Evolutionary conservation across 768 basidiomycete species (phyloP).

Genomic region (Lanmaoa pseudosensibilis): DNA sequence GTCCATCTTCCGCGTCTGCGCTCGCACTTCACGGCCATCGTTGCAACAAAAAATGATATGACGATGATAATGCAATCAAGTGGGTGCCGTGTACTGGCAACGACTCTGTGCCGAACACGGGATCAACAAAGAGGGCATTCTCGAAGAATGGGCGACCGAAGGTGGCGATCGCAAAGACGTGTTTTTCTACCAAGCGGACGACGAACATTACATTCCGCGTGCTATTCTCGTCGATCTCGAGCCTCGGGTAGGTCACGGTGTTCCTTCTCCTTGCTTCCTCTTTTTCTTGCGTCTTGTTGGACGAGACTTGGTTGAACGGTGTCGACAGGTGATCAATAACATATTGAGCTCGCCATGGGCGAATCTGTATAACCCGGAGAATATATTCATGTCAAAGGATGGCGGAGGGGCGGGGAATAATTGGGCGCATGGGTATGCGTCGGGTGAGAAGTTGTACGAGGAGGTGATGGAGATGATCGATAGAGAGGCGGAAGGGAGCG

Average conservation of each 20-base stretch:
- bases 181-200: slow-evolving; percentile 99
- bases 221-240: slow-evolving; percentile 96
- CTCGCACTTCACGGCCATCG: not conserved
- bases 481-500: slow-evolving; percentile 95
- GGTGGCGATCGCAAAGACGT: slow-evolving; percentile 97
- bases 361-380: slow-evolving; percentile 92
- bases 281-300: not conserved
- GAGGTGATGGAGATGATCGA: slow-evolving; percentile 99
- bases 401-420: slow-evolving; percentile 99
- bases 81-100: slow-evolving; percentile 98
- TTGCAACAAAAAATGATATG: not conserved
- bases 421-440: slow-evolving; percentile 93
- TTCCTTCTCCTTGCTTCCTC: too few species aligned
- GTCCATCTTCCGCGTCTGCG: not conserved
- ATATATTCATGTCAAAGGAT: slow-evolving; percentile 93
- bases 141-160: slow-evolving; percentile 96
- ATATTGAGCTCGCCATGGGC: slow-evolving; percentile 88
- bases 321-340: slow-evolving; percentile 88
- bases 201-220: slow-evolving; percentile 97
- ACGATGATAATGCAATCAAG: slow-evolving; percentile 40
- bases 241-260: slow-evolving; percentile 67
- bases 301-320: not conserved
- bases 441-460: slow-evolving; percentile 90
- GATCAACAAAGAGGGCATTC: slow-evolving; percentile 91
- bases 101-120: slow-evolving; percentile 98